Evolutionary conservation across 108 stramenopile species (phyloP).

Genomic region (Cylindrotheca closterium): DNA sequence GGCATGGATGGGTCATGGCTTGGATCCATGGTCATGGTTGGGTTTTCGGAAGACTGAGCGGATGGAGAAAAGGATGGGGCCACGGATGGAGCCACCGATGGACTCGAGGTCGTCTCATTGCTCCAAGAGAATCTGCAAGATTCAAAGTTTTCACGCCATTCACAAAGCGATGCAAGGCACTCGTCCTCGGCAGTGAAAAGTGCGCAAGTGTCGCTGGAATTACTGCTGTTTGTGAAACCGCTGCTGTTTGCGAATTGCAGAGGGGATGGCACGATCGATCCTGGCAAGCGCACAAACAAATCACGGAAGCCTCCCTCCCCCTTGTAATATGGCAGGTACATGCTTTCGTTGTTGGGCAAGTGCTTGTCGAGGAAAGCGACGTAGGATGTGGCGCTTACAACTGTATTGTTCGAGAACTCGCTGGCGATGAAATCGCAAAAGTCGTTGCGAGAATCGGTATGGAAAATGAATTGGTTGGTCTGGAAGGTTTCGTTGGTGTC

Average conservation of each 20-base stretch:
- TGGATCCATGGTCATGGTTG: neutral
- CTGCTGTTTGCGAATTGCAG: neutral
- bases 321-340: neutral
- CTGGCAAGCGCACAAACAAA: neutral
- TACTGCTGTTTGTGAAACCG: neutral
- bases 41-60: neutral
- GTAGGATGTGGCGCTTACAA: slow-evolving; percentile 14
- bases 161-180: neutral
- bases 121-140: neutral
- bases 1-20: neutral
- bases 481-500: slow-evolving; percentile 44
- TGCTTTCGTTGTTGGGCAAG: neutral
- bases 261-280: no score
- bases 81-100: neutral
- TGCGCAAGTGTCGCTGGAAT: neutral
- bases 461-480: slow-evolving; percentile 52
- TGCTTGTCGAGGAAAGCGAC: slow-evolving; percentile 4
- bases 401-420: neutral
- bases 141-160: neutral
- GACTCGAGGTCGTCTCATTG: no score
- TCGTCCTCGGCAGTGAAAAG: neutral
- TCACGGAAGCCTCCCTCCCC: neutral
- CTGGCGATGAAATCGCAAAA: slow-evolving; percentile 29
- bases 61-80: neutral
- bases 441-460: slow-evolving; percentile 46